Percentiles rank a stretch among this genome's conserved stretches.
Evolutionary conservation across 176 grass and related monocot genomes (phyloP).

Genomic region (Oryza nivara): DNA sequence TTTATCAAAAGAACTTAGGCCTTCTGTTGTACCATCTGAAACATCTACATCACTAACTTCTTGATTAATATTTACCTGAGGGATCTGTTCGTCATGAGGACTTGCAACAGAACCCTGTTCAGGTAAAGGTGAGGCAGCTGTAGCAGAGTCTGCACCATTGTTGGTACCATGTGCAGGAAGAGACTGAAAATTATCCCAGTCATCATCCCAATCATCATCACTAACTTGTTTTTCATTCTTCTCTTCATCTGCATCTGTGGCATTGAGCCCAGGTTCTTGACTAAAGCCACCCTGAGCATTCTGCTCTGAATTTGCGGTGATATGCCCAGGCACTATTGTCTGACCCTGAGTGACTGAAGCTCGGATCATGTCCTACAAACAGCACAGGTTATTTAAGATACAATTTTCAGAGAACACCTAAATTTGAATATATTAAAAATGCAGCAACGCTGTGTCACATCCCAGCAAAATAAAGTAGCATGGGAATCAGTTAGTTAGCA

Average conservation of each 20-base stretch:
- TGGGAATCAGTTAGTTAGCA: constrained; percentile 24
- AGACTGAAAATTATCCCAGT: constrained; percentile 95
- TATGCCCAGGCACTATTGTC: constrained; percentile 44
- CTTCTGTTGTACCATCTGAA: constrained; percentile 33
- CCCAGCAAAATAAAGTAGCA: constrained; percentile 25
- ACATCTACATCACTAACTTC: constrained; percentile 24
- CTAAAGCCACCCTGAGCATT: constrained; percentile 44
- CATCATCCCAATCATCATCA: constrained; percentile 70
- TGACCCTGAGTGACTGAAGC: constrained; percentile 75
- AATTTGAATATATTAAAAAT: constrained; percentile 16
- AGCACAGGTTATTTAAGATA: constrained; percentile 9
- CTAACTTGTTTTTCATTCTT: constrained; percentile 52
- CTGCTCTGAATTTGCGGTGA: constrained; percentile 41
- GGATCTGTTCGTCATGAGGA: constrained; percentile 32
- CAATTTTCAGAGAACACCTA: neutral
- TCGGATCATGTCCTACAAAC: constrained; percentile 84
- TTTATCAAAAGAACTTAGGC: neutral
- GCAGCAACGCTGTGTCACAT: constrained; percentile 12
- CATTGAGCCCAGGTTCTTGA: constrained; percentile 37
- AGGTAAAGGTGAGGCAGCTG: constrained; percentile 36
- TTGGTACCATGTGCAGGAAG: constrained; percentile 57
- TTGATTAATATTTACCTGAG: constrained; percentile 30
- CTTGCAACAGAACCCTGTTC: constrained; percentile 25
- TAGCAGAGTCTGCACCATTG: constrained; percentile 36
- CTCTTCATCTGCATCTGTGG: constrained; percentile 40